Base-by-base conservation (phyloP, 345 rosid species). In the Ceriops decandra region DNA sequence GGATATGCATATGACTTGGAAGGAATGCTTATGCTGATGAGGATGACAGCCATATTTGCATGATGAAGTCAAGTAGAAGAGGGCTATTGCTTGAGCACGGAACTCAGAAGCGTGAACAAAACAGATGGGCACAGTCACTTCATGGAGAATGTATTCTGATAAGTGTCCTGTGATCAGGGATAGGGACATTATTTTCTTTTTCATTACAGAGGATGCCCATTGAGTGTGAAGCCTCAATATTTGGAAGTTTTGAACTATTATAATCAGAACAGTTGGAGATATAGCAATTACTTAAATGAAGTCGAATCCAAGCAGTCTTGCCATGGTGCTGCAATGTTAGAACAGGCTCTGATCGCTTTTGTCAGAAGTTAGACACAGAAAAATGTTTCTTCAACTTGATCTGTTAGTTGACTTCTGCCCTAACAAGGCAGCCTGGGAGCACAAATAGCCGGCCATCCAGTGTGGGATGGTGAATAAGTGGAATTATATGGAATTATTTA, bases 1-100 rank as follows among this genome's bases (percentile, higher is more conserved):
- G 82, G 81, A 83, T 83, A 57, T 76, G 75, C 0, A 27, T 56
- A 5, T 56, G 59, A 56, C 59, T 76, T 80, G 73, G 85, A 82
- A 64, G 81, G 80, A 32, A 71, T 83, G 70, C 73, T 81, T 77
- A 80, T 81, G 70, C 71, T 80, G 72, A 77, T 78, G 81, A 76
- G 80, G 81, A 63, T 85, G 82, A 81, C 83, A 82, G 30, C 78
- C 70, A 74, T 38, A 68, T 51, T 61, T 63, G 71, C 74, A 62
- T 62, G 79, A 71, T 71, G 74, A 77, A 66, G 47, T 73, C 66
- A 75, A 77, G 36, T 77, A 74, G 75, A 82, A 66, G 24, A 68
- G 38, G 58, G 54, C 62, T 10, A 58, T 21, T 52, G 64, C 47
- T 67, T 74, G 70, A 75, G 26, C 57, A 13, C 20, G 26, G 31